Conservation (phyloP, 345 rosid genomes). For the Rhizophora mangle region DNA sequence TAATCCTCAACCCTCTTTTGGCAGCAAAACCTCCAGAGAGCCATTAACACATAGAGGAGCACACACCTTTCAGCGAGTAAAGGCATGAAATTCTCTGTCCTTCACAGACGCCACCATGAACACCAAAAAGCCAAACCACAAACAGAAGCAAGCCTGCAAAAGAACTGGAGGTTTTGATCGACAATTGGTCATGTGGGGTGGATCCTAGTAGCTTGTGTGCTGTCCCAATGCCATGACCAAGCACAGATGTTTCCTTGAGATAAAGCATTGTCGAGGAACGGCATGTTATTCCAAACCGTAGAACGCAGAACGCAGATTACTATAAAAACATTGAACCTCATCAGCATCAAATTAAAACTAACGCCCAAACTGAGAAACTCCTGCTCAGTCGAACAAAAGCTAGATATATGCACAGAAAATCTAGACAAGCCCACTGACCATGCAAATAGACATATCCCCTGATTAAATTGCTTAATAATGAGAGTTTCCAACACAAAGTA, state of each 20-base stretch:
- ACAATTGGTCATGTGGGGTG: conserved; percentile 38
- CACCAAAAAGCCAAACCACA: conserved; percentile 29
- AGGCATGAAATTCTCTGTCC: conserved; percentile 32
- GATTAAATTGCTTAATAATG: no score
- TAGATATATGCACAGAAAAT: conserved; percentile 19
- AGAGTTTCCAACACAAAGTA: no score
- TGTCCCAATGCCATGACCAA: conserved; percentile 37
- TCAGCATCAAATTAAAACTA: no score
- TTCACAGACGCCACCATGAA: conserved; percentile 45
- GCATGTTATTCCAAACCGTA: conserved; percentile 20
- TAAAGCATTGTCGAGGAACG: conserved; percentile 42
- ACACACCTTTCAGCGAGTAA: conserved; percentile 44
- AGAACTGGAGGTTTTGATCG: conserved; percentile 41
- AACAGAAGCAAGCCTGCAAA: conserved; percentile 43
- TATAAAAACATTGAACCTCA: conserved; percentile 29
- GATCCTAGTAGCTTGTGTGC: conserved; percentile 37
- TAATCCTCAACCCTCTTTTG: conserved; percentile 44
- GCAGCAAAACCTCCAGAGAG: conserved; percentile 39
- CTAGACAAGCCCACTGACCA: conserved; percentile 22
- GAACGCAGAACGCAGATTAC: conserved; percentile 40
- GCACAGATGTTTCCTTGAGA: conserved; percentile 29
- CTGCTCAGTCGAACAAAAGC: no score
- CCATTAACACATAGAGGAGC: conserved; percentile 36
- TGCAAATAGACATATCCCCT: background rate
- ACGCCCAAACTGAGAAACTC: no score